Evolutionary conservation across 2,329 filamentous ascomycete species (phyloP).

Genomic region (Emmonsia crescens): DNA sequence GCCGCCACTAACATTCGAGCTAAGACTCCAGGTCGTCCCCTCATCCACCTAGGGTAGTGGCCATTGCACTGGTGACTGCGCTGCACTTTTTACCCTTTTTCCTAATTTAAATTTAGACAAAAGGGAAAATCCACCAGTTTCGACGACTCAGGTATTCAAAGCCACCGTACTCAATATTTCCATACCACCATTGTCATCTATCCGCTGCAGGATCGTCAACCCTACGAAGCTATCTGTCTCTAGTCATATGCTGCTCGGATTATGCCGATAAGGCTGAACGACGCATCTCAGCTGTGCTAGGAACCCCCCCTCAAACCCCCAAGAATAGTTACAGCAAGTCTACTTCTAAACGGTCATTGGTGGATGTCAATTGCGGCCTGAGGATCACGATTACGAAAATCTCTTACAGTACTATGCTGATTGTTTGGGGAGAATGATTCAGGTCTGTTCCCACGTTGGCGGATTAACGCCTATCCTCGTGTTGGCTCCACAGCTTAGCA

Average conservation of each 20-base stretch:
- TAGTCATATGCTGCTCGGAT: not conserved
- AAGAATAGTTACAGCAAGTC: not conserved
- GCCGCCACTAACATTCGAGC: not conserved
- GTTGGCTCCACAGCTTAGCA: not conserved
- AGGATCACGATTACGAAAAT: not conserved
- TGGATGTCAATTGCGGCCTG: not conserved
- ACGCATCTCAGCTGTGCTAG: not conserved
- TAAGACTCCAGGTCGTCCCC: not conserved
- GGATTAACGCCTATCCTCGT: not conserved
- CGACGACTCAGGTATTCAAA: not conserved
- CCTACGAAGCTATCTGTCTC: not conserved
- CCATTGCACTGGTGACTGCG: not conserved
- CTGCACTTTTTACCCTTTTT: not conserved
- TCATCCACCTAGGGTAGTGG: not conserved
- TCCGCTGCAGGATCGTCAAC: not conserved
- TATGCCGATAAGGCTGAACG: constrained; percentile 1
- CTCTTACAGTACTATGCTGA: not conserved
- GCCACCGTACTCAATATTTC: not conserved
- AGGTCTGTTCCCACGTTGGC: not conserved
- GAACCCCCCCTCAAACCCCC: not conserved
- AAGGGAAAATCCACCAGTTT: not conserved
- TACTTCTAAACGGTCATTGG: not conserved
- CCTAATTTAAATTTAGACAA: not conserved
- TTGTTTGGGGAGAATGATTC: not conserved
- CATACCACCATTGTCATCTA: not conserved